phyloP scores from a whole-genome alignment of 106 monocot genomes.

The Acanthochlamys bracteata region DNA sequence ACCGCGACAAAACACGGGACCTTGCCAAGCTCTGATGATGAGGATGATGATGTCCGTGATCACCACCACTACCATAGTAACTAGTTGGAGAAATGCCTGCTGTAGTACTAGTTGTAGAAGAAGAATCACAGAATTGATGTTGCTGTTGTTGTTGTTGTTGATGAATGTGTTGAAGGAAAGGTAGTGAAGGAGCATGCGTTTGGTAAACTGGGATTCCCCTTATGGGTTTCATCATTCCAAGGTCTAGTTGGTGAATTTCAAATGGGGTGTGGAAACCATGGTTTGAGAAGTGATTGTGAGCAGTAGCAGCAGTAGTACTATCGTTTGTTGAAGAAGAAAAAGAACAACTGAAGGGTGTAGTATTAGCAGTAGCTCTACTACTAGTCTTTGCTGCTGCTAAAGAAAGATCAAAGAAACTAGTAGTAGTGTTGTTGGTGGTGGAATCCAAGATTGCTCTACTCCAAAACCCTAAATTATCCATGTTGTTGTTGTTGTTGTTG shows the following conservation, averaged over 20 bases:
- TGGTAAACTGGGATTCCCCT: conserved; percentile 61
- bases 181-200: conserved; percentile 19
- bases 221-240: conserved; percentile 29
- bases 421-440: background rate
- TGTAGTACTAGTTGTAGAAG: conserved; percentile 7
- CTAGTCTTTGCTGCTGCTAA: background rate
- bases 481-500: conserved; percentile 2
- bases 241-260: conserved; percentile 11
- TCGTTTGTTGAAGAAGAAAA: background rate
- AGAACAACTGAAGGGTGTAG: background rate
- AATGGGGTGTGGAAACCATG: conserved; percentile 8
- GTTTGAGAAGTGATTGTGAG: background rate
- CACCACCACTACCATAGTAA: background rate
- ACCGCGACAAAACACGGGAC: conserved; percentile 44
- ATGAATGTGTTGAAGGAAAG: conserved; percentile 13
- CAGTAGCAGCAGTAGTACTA: background rate
- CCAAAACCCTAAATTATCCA: conserved; percentile 36
- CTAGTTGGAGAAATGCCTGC: background rate
- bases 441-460: conserved; percentile 10
- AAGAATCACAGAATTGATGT: conserved; percentile 24
- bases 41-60: background rate
- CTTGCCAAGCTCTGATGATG: conserved; percentile 12
- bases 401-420: conserved; percentile 18
- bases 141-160: conserved; percentile 26
- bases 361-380: background rate